These are phyloP conservation scores for Lignosus rhinocerotis DNA, from an alignment of 1,284 basidiomycete species.

Conservation along the genomic window DNA sequence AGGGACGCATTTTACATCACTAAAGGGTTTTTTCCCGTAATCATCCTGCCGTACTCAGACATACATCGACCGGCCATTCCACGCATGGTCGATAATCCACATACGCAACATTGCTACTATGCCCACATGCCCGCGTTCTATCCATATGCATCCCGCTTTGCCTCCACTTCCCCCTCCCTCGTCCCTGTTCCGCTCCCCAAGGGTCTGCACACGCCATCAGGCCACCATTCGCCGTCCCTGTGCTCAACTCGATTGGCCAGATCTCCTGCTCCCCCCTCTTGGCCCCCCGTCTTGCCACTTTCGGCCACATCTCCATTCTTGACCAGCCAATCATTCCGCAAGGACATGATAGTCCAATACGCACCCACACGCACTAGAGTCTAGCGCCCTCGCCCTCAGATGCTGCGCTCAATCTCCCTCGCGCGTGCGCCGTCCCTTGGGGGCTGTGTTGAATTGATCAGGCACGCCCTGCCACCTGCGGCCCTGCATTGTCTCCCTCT, in stretches of 20 bases:
- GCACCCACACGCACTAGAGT: not conserved
- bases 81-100: not conserved
- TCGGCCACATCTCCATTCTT: not conserved
- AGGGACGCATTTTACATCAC: not conserved
- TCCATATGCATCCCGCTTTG: not conserved
- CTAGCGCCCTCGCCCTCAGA: not conserved
- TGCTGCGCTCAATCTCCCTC: not conserved
- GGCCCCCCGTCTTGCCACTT: too few relatives aligned
- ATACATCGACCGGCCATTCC: not conserved
- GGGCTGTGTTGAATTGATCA: not conserved
- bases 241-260: not conserved
- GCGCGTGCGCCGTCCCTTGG: not conserved
- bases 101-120: not conserved
- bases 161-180: not conserved
- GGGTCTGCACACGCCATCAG: not conserved
- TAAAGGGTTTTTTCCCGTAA: not conserved
- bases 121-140: not conserved
- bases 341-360: not conserved
- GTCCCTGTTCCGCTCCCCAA: not conserved
- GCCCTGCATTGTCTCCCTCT: not conserved
- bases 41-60: not conserved
- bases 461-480: not conserved
- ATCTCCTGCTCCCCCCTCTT: not conserved
- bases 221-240: not conserved
- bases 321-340: not conserved